phyloP scores from a whole-genome alignment of 768 basidiomycete genomes.

The Pleurotus ostreatus region DNA sequence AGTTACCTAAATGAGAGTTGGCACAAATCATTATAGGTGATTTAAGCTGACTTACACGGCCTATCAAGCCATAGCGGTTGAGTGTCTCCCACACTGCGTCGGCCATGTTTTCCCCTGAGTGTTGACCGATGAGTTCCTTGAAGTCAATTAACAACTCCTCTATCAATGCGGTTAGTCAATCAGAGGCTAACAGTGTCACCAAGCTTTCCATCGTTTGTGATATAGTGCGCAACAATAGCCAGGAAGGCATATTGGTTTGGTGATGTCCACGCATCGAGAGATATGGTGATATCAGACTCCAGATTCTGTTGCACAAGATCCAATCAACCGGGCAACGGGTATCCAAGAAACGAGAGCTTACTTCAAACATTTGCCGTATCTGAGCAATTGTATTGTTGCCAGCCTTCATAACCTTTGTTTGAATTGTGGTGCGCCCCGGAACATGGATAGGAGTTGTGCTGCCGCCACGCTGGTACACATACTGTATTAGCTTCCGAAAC shows the following conservation, averaged over 20 bases:
- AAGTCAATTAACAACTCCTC: constrained; percentile 24
- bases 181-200: constrained; percentile 9
- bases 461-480: background rate
- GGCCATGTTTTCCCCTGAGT: constrained; percentile 25
- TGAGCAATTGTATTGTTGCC: background rate
- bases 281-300: constrained; percentile 11
- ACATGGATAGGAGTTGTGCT: background rate
- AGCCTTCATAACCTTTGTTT: background rate
- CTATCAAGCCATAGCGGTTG: constrained; percentile 14
- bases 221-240: constrained; percentile 20
- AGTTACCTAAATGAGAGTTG: background rate
- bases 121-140: constrained; percentile 20
- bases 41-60: background rate
- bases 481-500: background rate
- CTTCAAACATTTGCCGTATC: too few species aligned
- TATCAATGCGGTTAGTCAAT: constrained; percentile 4
- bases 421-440: background rate
- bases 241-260: constrained; percentile 18
- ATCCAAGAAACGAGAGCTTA: too few species aligned
- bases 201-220: constrained; percentile 16
- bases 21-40: background rate
- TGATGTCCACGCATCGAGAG: constrained; percentile 25
- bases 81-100: constrained; percentile 17
- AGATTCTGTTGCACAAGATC: background rate
- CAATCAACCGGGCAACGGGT: too few species aligned